A percentile compares a stretch with the other conserved stretches of the same genome.
Conservation (phyloP, 2,329 filamentous ascomycete genomes). For the Alternaria gaisen region DNA sequence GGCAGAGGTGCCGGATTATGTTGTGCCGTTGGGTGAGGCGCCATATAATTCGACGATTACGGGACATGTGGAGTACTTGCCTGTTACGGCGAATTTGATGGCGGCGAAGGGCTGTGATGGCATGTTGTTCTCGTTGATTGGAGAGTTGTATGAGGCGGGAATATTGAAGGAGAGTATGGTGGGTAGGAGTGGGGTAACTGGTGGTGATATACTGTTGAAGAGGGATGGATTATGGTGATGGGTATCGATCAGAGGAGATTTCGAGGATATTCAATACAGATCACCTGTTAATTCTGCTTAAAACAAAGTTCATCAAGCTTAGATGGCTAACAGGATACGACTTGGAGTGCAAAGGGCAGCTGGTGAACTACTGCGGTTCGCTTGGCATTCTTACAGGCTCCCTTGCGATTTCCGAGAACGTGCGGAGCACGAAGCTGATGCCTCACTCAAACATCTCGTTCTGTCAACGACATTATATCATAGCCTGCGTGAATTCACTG, state of each 20-base stretch:
- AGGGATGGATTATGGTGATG: slow-evolving; percentile 1
- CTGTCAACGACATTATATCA: too few relatives aligned
- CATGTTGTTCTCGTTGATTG: slow-evolving; percentile 63
- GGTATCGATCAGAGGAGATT: too few relatives aligned
- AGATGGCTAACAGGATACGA: too few relatives aligned
- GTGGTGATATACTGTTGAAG: slow-evolving; percentile 53
- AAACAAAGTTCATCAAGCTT: too few relatives aligned
- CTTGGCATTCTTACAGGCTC: rapidly evolving
- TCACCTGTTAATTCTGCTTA: too few relatives aligned
- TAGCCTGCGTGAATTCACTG: too few relatives aligned
- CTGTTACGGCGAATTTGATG: slow-evolving; percentile 67
- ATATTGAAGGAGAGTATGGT: slow-evolving; percentile 58
- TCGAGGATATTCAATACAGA: too few relatives aligned
- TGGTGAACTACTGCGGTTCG: too few relatives aligned
- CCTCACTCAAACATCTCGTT: rapidly evolving
- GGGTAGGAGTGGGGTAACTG: slow-evolving; percentile 54
- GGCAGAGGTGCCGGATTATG: slow-evolving; percentile 59
- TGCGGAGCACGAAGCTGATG: too few relatives aligned
- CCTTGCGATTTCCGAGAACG: too few relatives aligned
- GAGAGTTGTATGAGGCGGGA: slow-evolving; percentile 60
- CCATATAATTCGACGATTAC: slow-evolving; percentile 60
- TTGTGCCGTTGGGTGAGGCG: slow-evolving; percentile 56
- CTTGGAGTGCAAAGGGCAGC: too few relatives aligned
- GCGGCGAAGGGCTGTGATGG: slow-evolving; percentile 69
- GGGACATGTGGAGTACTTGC: slow-evolving; percentile 60